Conservation (phyloP, 257 asterid species). For the Salvia rosmarinus region DNA sequence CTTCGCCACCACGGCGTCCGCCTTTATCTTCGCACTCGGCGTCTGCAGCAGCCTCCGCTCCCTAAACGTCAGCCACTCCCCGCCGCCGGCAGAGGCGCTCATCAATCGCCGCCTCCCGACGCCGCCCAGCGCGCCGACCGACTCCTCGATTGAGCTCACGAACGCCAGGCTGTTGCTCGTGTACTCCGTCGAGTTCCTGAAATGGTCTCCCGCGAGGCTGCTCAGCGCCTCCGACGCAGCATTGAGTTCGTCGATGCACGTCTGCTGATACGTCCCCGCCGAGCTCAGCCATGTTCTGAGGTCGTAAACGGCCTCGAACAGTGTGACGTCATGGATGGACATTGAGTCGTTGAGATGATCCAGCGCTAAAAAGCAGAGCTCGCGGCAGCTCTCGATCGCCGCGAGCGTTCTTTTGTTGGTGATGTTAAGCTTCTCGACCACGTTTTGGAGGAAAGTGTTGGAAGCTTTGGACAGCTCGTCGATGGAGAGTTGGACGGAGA, state of each 20-base stretch:
- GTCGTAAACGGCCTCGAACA: slow-evolving; percentile 48
- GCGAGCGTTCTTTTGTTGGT: slow-evolving; percentile 42
- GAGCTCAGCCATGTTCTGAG: slow-evolving; percentile 80
- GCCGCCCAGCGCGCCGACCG: slow-evolving; percentile 40
- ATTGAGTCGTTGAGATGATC: slow-evolving; percentile 65
- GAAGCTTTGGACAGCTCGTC: slow-evolving; percentile 54
- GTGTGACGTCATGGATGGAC: slow-evolving; percentile 34
- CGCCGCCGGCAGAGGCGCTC: slow-evolving; percentile 31
- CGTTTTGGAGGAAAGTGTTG: slow-evolving; percentile 32
- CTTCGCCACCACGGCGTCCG: slow-evolving; percentile 59
- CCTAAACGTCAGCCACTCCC: slow-evolving; percentile 52
- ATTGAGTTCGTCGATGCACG: slow-evolving; percentile 67
- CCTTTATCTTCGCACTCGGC: slow-evolving; percentile 36
- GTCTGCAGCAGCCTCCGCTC: slow-evolving; percentile 54
- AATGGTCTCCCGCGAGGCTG: slow-evolving; percentile 6
- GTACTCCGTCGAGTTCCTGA: slow-evolving; percentile 58
- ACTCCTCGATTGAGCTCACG: slow-evolving; percentile 46
- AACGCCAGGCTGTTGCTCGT: slow-evolving; percentile 79
- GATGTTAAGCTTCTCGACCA: slow-evolving; percentile 39
- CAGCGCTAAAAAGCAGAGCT: slow-evolving; percentile 53
- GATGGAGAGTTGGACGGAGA: slow-evolving; percentile 57
- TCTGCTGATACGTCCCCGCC: slow-evolving; percentile 69
- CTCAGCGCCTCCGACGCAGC: slow-evolving; percentile 27
- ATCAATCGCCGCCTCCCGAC: slow-evolving; percentile 59
- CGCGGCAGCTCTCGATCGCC: slow-evolving; percentile 55